Conservation (phyloP, 106 monocot species). For the Dactylorhiza incarnata region DNA sequence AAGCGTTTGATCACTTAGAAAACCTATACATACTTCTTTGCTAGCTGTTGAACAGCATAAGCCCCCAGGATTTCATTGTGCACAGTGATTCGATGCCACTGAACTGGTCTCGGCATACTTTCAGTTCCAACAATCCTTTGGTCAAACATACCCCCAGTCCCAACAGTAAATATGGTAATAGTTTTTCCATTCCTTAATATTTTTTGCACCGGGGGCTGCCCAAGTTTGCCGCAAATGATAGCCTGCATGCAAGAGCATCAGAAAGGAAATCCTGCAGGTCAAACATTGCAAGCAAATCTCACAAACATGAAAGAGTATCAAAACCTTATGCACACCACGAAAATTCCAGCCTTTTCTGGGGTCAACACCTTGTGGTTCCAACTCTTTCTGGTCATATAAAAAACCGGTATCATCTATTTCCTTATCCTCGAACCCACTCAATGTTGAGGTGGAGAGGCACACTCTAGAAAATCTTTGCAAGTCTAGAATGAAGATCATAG, state of each 20-base stretch:
- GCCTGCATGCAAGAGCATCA: slow-evolving; percentile 34
- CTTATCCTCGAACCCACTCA: slow-evolving; percentile 44
- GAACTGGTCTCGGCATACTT: slow-evolving; percentile 75
- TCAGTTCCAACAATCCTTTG: slow-evolving; percentile 61
- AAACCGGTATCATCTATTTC: slow-evolving; percentile 44
- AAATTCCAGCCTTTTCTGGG: slow-evolving; percentile 80
- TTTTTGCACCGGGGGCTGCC: slow-evolving; percentile 83
- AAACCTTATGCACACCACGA: slow-evolving; percentile 90
- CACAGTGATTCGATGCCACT: slow-evolving; percentile 90
- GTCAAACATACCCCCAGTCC: slow-evolving; percentile 97
- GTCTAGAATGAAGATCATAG: slow-evolving; percentile 13
- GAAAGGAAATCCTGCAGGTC: background rate
- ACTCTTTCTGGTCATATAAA: slow-evolving; percentile 27
- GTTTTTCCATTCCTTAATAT: slow-evolving; percentile 82
- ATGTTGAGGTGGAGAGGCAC: slow-evolving; percentile 44
- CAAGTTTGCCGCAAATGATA: slow-evolving; percentile 89
- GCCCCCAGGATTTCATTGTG: slow-evolving; percentile 79
- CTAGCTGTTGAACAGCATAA: slow-evolving; percentile 79
- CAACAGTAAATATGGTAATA: slow-evolving; percentile 90
- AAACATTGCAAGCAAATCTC: background rate
- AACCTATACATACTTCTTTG: slow-evolving; percentile 56
- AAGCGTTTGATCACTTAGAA: background rate
- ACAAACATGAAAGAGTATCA: background rate
- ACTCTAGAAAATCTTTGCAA: slow-evolving; percentile 5
- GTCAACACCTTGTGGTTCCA: slow-evolving; percentile 80